Base-by-base conservation (phyloP, 805 yeast genomes). In the Nakazawaea molendinolei region DNA sequence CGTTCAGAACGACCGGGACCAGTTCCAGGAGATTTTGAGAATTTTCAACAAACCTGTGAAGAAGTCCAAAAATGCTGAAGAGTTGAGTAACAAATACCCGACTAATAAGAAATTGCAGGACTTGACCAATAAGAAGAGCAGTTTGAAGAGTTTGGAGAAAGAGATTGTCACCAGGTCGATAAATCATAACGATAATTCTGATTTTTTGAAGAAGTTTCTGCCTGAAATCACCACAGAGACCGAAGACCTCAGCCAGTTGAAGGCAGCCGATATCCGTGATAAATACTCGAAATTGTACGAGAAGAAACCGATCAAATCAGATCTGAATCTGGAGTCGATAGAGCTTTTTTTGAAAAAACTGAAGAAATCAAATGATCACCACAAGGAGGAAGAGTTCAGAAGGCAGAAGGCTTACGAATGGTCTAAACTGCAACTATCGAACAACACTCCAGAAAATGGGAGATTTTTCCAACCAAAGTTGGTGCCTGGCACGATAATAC, bases 371-470 rank as follows among this genome's bases (percentile, higher is more conserved):
- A 60, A 59, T 37, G 65, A 65, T 16, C 32, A 44, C 14, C 60
- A 59, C 22, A 67, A 66, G 24, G 72, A 71, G 39, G 58, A 59
- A 25, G 48, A 59, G 27, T 73, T 71, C 46, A 63, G 76, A 24
- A 69, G 68, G 31, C 49, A 58, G 25, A 62, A 64, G 27, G 77
- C 80, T 0, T 74, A 58, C 41, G 79, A 74, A 36, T 72, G 75
- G 71, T 63, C 72, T 27, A 58, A 47, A 24, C 55, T 61, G 28
- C 54, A 58, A 44, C 44, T 48, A 26, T 48, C 54, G 13, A 36
- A 40, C 8, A 46, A 58, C n/a, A 59, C 67, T 5, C 44, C 74
- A 10, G 69, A 61, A 32, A 46, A 56, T 12, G 50, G 55, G 6
- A 65, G 65, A 36, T 71, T 69, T 41, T 71, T 71, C 49, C 60